Percentiles rank a stretch among this genome's conserved stretches.
Conservation (phyloP, 2,329 filamentous ascomycete species). For the Xylariaceae sp. region DNA sequence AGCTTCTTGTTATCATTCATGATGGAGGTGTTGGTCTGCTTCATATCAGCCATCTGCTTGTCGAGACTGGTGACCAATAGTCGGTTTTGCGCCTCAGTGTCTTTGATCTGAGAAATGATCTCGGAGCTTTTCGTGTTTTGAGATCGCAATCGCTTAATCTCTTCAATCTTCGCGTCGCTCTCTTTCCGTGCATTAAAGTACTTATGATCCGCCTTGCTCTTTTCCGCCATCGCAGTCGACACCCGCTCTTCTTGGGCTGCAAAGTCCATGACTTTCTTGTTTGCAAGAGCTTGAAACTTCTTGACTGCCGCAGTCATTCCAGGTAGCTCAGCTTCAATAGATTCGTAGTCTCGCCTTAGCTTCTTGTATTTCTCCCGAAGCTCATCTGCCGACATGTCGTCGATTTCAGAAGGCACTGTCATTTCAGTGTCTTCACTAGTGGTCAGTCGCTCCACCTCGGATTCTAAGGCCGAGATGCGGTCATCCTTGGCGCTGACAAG, state of each 20-base stretch:
- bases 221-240: slow-evolving; percentile 74
- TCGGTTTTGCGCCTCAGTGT: slow-evolving; percentile 75
- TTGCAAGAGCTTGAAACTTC: slow-evolving; percentile 79
- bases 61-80: slow-evolving; percentile 79
- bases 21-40: slow-evolving; percentile 71
- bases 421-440: slow-evolving; percentile 46
- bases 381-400: slow-evolving; percentile 65
- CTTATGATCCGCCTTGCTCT: slow-evolving; percentile 95
- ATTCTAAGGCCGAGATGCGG: slow-evolving; percentile 77
- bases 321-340: slow-evolving; percentile 83
- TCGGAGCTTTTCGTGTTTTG: slow-evolving; percentile 91
- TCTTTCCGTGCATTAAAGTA: slow-evolving; percentile 96
- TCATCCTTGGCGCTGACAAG: slow-evolving; percentile 75
- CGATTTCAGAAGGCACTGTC: slow-evolving; percentile 47
- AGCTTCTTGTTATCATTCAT: slow-evolving; percentile 71
- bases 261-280: slow-evolving; percentile 82
- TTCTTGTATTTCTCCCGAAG: slow-evolving; percentile 71
- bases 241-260: slow-evolving; percentile 74
- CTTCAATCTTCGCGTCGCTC: slow-evolving; percentile 78
- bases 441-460: slow-evolving; percentile 71
- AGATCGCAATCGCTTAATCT: slow-evolving; percentile 73
- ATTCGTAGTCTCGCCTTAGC: slow-evolving; percentile 74
- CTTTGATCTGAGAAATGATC: slow-evolving; percentile 90
- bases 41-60: slow-evolving; percentile 83
- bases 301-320: slow-evolving; percentile 90